Conservation (phyloP, 345 rosid genomes). For the Citrus sinensis region DNA sequence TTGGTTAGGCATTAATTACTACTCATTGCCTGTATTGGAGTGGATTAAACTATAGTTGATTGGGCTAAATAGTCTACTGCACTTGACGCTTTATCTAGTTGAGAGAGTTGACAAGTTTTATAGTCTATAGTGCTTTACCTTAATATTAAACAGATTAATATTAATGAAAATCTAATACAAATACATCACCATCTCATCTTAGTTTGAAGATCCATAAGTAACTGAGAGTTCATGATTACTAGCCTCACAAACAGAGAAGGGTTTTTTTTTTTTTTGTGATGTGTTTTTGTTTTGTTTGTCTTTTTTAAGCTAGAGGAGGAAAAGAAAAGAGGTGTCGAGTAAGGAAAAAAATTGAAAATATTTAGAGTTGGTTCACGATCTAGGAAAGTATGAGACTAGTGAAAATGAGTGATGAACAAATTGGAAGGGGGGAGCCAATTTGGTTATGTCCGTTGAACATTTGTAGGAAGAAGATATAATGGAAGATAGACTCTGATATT, state of each 20-base stretch:
- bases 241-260: background rate
- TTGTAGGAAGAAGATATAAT: background rate
- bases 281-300: too few relatives aligned
- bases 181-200: background rate
- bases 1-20: background rate
- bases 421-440: background rate
- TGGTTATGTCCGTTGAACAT: background rate
- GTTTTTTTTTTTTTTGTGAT: background rate
- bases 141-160: background rate
- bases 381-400: too few relatives aligned
- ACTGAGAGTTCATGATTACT: background rate
- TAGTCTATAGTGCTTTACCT: background rate
- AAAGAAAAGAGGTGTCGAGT: background rate
- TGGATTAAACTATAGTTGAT: background rate
- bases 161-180: background rate
- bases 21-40: background rate
- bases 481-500: background rate
- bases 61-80: background rate
- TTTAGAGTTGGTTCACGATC: background rate
- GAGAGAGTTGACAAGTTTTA: background rate
- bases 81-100: background rate
- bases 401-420: background rate
- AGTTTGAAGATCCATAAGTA: background rate
- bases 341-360: background rate
- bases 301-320: background rate